Percentiles rank a stretch among this genome's conserved stretches.
These are phyloP conservation scores for Collybia mongolica DNA, from an alignment of 768 basidiomycete genomes.

Conservation along the genomic window DNA sequence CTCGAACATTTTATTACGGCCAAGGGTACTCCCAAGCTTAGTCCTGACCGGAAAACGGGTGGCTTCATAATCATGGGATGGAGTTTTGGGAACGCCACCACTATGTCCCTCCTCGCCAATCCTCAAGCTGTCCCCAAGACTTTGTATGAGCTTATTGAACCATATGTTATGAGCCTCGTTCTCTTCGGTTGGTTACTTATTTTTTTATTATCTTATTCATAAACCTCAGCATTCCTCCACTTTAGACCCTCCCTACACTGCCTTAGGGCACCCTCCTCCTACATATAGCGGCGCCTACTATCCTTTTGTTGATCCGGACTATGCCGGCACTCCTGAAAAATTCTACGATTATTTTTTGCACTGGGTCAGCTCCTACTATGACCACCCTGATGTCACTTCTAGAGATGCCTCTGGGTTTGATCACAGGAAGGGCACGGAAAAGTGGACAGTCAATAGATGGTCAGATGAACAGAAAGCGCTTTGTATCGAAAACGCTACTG, in stretches of 20 bases:
- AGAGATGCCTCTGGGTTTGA: conserved; percentile 19
- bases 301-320: conserved; percentile 20
- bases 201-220: background rate
- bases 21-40: conserved; percentile 24
- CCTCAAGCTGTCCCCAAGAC: conserved; percentile 17
- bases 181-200: conserved; percentile 26
- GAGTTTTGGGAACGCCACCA: conserved; percentile 31
- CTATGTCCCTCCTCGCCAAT: conserved; percentile 27
- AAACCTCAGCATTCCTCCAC: background rate
- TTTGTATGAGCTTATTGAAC: conserved; percentile 21
- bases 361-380: conserved; percentile 30
- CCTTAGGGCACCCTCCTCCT: conserved; percentile 26
- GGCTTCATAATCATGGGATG: conserved; percentile 39
- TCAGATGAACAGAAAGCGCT: conserved; percentile 12
- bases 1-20: conserved; percentile 24
- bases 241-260: conserved; percentile 27
- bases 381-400: conserved; percentile 16
- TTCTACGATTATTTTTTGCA: conserved; percentile 18
- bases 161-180: conserved; percentile 28
- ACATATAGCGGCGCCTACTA: conserved; percentile 15
- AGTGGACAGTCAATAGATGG: conserved; percentile 17
- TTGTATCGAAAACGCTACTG: conserved; percentile 15
- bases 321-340: conserved; percentile 18
- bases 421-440: conserved; percentile 14
- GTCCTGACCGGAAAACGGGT: conserved; percentile 22